Conservation (phyloP, 2,329 filamentous ascomycete species). For the Dactylellina leptospora region DNA sequence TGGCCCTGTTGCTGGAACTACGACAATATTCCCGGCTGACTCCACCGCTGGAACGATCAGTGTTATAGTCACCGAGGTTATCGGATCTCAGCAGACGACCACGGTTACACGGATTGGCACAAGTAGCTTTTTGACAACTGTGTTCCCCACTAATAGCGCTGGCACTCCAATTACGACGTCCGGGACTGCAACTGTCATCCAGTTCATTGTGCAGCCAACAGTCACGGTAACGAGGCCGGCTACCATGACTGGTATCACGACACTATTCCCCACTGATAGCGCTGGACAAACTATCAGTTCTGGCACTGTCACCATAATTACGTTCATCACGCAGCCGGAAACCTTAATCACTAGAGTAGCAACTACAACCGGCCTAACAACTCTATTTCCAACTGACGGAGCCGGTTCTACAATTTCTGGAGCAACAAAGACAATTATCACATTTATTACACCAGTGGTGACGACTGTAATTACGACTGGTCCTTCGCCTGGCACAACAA, state of each 20-base stretch:
- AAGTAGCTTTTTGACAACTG: background rate
- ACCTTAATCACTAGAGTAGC: background rate
- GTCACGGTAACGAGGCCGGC: background rate
- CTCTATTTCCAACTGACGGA: background rate
- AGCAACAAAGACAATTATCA: background rate
- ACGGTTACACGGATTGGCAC: background rate
- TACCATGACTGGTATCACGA: background rate
- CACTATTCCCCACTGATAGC: background rate
- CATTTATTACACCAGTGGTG: background rate
- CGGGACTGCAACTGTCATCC: background rate
- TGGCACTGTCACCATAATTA: background rate
- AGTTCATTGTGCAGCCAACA: background rate
- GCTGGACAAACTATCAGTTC: background rate
- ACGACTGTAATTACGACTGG: background rate
- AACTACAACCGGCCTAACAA: background rate
- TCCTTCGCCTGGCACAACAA: background rate
- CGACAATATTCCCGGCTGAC: background rate
- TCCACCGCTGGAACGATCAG: background rate
- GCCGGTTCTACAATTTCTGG: background rate
- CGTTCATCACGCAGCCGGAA: background rate
- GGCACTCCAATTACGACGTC: background rate
- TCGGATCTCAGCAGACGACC: background rate
- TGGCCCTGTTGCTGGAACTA: background rate
- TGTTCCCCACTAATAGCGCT: background rate
- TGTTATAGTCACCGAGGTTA: background rate